Percentiles rank a stretch among this genome's conserved stretches.
phyloP scores from a whole-genome alignment of 257 asterid species.

The Thymus mandschuricus region DNA sequence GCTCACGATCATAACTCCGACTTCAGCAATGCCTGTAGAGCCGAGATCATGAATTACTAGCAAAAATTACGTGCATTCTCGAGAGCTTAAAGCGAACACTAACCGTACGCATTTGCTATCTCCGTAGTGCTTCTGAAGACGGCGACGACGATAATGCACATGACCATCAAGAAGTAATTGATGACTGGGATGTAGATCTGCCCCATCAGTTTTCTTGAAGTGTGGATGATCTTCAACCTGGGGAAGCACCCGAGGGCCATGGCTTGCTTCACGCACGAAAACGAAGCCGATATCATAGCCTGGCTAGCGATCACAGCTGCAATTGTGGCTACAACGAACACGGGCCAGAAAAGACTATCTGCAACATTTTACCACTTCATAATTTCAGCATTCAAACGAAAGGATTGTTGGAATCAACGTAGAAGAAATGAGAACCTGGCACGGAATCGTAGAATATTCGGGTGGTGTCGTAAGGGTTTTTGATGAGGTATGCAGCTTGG shows the following conservation, averaged over 20 bases:
- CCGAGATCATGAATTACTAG: background rate
- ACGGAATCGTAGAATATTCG: constrained; percentile 80
- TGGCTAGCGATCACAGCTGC: constrained; percentile 98
- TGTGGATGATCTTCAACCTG: constrained; percentile 85
- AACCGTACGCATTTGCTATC: constrained; percentile 94
- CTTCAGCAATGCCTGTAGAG: constrained; percentile 85
- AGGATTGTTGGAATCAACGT: background rate
- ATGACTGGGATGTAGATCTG: constrained; percentile 92
- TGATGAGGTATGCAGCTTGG: constrained; percentile 89
- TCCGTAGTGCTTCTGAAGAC: constrained; percentile 81
- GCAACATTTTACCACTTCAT: constrained; percentile 30
- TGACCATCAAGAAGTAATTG: constrained; percentile 90
- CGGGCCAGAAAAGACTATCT: constrained; percentile 91
- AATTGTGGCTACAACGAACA: constrained; percentile 73
- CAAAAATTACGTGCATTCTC: background rate
- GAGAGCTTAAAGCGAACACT: constrained; percentile 16
- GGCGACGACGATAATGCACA: constrained; percentile 91
- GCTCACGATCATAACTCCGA: constrained; percentile 95
- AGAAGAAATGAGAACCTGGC: constrained; percentile 59
- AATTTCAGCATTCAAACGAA: constrained; percentile 27
- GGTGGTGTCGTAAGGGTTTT: constrained; percentile 62
- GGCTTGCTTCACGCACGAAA: constrained; percentile 92
- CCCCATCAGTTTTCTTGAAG: constrained; percentile 87
- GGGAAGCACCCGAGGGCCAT: constrained; percentile 99
- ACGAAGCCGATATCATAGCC: constrained; percentile 98